These are phyloP conservation scores for Globisporangium rhizosaccharum DNA, from an alignment of 352 stramenopile species.

Conservation along the genomic window DNA sequence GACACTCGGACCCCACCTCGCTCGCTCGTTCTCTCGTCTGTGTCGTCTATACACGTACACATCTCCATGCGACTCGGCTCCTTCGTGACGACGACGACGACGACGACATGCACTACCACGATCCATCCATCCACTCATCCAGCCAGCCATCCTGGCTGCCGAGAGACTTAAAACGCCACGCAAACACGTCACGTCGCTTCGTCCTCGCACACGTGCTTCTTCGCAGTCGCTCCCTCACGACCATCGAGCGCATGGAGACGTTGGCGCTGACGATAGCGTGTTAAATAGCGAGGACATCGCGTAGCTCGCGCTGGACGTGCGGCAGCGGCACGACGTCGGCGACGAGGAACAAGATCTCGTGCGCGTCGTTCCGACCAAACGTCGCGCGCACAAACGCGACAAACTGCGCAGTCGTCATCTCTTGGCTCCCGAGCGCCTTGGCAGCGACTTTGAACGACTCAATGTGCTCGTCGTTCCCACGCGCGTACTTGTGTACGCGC, in stretches of 20 bases:
- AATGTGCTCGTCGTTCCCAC: slow-evolving; percentile 40
- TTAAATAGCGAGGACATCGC: slow-evolving; percentile 42
- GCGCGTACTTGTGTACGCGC: slow-evolving; percentile 48
- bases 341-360: slow-evolving; percentile 58
- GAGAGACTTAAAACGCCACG: no score
- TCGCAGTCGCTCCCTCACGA: slow-evolving; percentile 1
- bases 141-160: no score
- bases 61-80: not conserved
- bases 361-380: slow-evolving; percentile 47
- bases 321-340: slow-evolving; percentile 56
- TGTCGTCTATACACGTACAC: not conserved
- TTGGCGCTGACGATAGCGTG: not conserved
- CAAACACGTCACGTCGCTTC: no score
- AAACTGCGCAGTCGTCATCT: slow-evolving; percentile 63
- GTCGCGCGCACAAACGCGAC: slow-evolving; percentile 50
- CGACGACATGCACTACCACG: no score
- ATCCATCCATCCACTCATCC: no score
- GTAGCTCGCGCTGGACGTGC: slow-evolving; percentile 54
- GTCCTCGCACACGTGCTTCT: not conserved
- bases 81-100: not conserved
- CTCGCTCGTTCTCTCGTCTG: not conserved
- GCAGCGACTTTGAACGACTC: slow-evolving; percentile 61
- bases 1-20: not conserved
- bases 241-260: not conserved
- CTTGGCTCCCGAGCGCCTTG: slow-evolving; percentile 61